Evolutionary conservation across 768 basidiomycete species (phyloP), one percentile per base, ranked within the genome.

Genomic region (Rhodotorula diobovata): DNA sequence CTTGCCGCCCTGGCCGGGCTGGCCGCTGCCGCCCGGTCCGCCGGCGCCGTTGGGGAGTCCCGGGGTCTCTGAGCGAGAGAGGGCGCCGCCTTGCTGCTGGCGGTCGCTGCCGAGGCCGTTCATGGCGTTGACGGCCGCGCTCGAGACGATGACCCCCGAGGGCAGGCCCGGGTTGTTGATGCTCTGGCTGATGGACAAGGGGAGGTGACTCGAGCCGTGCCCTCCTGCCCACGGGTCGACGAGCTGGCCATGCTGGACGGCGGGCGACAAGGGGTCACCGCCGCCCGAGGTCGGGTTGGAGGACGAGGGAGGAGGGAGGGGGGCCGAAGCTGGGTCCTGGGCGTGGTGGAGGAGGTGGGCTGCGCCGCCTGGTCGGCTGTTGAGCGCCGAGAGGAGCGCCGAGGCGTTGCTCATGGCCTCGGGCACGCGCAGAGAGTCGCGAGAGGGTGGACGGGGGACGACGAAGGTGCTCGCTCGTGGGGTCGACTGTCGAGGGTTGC

Each of bases 131-230:
- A 70, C 68, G 54, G 63, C 67, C 64, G 73, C 71, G 8, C 72
- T 71, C 20, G 74, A 74, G 55, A 70, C 63, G 66, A 72, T 75
- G n/a, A 72, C 65, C 35, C 71, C 69, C 32, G 74, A 69, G 46
- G 74, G 74, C 23, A 77, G 59, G 32, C 76, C 76, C 12, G 81
- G 81, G 73, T 81, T 81, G 70, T 81, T 81, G 35, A 81, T 74
- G 32, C 54, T 58, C 51, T 74, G 73, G 3, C 62, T 65, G 59
- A 74, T 70, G 39, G 66, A 67, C 4, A 74, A 48, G 16, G 73
- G 73, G 18, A 72, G 53, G 58, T 72, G 71, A 76, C 77, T 63
- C 21, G 48, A 59, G 25, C 39, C 28, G 39, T 12, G 61, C 50
- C 50, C 53, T 14, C 30, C 16, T 28, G 50, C 46, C 70, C 66